phyloP scores from a whole-genome alignment of 768 basidiomycete genomes.

The Tulasnella sp. region DNA sequence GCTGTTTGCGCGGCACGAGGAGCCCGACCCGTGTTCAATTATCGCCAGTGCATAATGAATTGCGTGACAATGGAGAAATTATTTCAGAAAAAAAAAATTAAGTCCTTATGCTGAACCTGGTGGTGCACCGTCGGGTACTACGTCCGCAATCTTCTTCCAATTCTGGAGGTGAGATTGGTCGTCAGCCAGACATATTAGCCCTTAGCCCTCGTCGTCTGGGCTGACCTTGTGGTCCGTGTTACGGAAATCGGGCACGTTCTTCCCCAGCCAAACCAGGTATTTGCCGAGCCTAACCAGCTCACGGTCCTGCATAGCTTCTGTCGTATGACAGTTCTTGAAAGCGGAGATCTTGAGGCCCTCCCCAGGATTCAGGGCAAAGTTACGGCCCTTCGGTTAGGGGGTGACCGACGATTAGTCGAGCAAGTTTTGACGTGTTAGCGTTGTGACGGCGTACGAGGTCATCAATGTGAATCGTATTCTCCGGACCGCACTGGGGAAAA shows the following conservation, averaged over 20 bases:
- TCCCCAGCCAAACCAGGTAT: constrained; percentile 69
- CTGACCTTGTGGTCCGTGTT: constrained; percentile 68
- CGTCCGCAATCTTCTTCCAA: constrained; percentile 31
- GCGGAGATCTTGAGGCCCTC: constrained; percentile 83
- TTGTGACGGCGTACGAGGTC: constrained; percentile 61
- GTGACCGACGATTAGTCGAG: constrained; percentile 27
- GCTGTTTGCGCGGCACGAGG: constrained; percentile 19
- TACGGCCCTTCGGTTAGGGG: constrained; percentile 58
- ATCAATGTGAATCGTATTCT: constrained; percentile 86
- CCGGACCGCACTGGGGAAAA: constrained; percentile 74
- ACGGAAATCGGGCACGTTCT: constrained; percentile 59
- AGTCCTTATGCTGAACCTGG: not conserved
- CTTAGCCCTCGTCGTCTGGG: constrained; percentile 3
- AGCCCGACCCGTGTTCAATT: constrained; percentile 9
- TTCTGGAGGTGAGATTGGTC: constrained; percentile 21
- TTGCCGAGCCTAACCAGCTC: constrained; percentile 67
- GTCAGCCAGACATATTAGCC: not conserved
- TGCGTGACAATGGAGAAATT: constrained; percentile 12
- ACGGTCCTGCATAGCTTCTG: constrained; percentile 59
- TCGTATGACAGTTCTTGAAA: constrained; percentile 76
- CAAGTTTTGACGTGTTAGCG: constrained; percentile 13
- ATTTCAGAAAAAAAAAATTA: not conserved
- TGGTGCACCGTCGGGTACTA: constrained; percentile 5
- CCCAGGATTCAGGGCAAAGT: constrained; percentile 84
- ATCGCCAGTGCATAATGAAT: not conserved